Percentiles rank a stretch among this genome's conserved stretches.
Conservation (phyloP, 768 basidiomycete genomes). For the Dendrothele bispora region DNA sequence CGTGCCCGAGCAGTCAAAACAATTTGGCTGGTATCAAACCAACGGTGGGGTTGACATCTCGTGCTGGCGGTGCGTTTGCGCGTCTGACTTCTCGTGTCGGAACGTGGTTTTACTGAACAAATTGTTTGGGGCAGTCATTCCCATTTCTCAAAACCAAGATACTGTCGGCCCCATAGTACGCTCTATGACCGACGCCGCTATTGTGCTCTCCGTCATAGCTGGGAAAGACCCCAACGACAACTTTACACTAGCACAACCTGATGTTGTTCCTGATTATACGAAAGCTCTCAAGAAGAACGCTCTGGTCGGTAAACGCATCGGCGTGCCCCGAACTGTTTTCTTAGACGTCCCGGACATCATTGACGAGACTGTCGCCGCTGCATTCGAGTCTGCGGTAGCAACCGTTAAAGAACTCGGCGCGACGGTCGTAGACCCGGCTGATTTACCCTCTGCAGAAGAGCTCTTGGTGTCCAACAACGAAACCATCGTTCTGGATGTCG, state of each 20-base stretch:
- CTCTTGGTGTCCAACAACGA: conserved; percentile 51
- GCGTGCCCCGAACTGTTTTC: conserved; percentile 47
- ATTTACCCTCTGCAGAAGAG: conserved; percentile 56
- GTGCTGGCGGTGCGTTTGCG: conserved; percentile 32
- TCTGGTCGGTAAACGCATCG: conserved; percentile 51
- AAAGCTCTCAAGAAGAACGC: conserved; percentile 49
- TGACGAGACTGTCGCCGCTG: conserved; percentile 18
- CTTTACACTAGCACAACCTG: conserved; percentile 53
- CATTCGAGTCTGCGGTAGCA: conserved; percentile 38
- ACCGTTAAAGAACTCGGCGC: conserved; percentile 42
- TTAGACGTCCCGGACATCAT: too few species aligned
- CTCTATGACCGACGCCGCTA: conserved; percentile 53
- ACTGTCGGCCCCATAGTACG: conserved; percentile 59
- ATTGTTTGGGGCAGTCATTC: conserved; percentile 50
- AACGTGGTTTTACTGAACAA: too few species aligned
- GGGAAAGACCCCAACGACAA: conserved; percentile 56
- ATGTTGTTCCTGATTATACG: conserved; percentile 52
- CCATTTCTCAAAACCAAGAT: conserved; percentile 58
- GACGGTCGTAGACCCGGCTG: conserved; percentile 61
- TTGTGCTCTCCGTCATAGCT: conserved; percentile 56
- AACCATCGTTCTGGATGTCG: conserved; percentile 49
- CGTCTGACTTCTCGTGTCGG: too few species aligned
- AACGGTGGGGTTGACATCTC: conserved; percentile 39
- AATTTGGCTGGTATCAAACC: conserved; percentile 43
- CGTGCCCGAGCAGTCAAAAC: conserved; percentile 39